Evolutionary conservation across 1,139 yeast genomes (phyloP).

Genomic region (Saccharomycopsis phalli): DNA sequence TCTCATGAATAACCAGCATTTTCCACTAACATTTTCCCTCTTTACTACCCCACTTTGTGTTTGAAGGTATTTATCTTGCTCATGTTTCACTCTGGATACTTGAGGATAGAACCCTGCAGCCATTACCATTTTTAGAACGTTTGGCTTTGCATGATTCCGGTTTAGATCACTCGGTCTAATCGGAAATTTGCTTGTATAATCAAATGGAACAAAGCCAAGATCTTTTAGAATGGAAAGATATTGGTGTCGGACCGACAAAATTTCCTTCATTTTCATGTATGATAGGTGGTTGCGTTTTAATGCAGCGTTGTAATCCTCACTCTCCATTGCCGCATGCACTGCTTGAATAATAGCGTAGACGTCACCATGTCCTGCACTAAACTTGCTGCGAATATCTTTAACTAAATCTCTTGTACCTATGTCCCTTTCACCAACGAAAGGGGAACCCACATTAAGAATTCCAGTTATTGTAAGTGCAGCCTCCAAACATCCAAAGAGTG

Average conservation of each 20-base stretch:
- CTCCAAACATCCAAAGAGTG: slow-evolving; percentile 62
- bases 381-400: slow-evolving; percentile 39
- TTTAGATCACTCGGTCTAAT: slow-evolving; percentile 11
- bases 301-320: background rate
- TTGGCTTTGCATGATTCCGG: slow-evolving; percentile 26
- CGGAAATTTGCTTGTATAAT: slow-evolving; percentile 27
- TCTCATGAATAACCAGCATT: slow-evolving; percentile 44
- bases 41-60: slow-evolving; percentile 75
- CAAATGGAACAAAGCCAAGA: slow-evolving; percentile 60
- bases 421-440: slow-evolving; percentile 57
- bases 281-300: slow-evolving; percentile 58
- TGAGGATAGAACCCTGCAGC: slow-evolving; percentile 82
- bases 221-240: slow-evolving; percentile 61
- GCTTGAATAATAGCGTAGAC: slow-evolving; percentile 39
- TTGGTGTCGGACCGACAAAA: slow-evolving; percentile 61
- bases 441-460: slow-evolving; percentile 61
- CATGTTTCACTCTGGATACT: slow-evolving; percentile 69
- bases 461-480: slow-evolving; percentile 63
- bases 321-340: slow-evolving; percentile 2
- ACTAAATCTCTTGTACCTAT: slow-evolving; percentile 46
- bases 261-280: slow-evolving; percentile 56
- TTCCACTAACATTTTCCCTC: slow-evolving; percentile 77
- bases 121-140: slow-evolving; percentile 55
- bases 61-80: slow-evolving; percentile 67
- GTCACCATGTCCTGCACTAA: slow-evolving; percentile 53